These are phyloP conservation scores for Haplosporangium sp. DNA, from an alignment of 371 early-diverging fungal species.

Conservation along the genomic window DNA sequence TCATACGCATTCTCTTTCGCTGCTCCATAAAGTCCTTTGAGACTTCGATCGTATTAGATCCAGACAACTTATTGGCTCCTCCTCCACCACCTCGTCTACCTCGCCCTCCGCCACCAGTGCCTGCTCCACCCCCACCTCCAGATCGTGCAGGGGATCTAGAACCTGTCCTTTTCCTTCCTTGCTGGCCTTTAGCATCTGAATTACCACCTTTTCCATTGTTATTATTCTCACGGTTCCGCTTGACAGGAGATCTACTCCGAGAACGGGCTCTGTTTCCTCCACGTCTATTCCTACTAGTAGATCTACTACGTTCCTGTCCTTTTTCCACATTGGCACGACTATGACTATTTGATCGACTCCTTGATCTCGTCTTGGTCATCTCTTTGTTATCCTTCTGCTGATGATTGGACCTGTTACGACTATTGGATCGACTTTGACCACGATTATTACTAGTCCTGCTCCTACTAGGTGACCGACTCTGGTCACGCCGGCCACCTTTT, in stretches of 20 bases:
- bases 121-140: slow-evolving; percentile 24
- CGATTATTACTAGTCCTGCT: background rate
- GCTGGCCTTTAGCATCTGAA: slow-evolving; percentile 20
- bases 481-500: slow-evolving; percentile 5
- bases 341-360: slow-evolving; percentile 24
- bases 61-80: too few species aligned
- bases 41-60: too few species aligned
- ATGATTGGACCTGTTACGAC: slow-evolving; percentile 1
- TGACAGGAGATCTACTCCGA: slow-evolving; percentile 24
- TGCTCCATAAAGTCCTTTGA: too few species aligned
- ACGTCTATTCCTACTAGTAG: slow-evolving; percentile 18
- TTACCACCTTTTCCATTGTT: slow-evolving; percentile 10
- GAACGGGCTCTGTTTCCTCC: slow-evolving; percentile 15
- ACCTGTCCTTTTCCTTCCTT: slow-evolving; percentile 18
- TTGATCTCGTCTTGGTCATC: slow-evolving; percentile 1
- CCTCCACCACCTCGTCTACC: too few species aligned
- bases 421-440: slow-evolving; percentile 20
- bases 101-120: too few species aligned
- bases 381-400: slow-evolving; percentile 12
- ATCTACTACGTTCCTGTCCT: slow-evolving; percentile 19
- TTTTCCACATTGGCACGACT: slow-evolving; percentile 11
- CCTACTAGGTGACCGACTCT: slow-evolving; percentile 5
- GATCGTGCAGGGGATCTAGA: slow-evolving; percentile 27
- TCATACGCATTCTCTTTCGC: too few species aligned
- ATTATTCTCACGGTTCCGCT: slow-evolving; percentile 11